Conservation (phyloP, 805 yeast genomes). For the Cyberlindnera mycetangii region DNA sequence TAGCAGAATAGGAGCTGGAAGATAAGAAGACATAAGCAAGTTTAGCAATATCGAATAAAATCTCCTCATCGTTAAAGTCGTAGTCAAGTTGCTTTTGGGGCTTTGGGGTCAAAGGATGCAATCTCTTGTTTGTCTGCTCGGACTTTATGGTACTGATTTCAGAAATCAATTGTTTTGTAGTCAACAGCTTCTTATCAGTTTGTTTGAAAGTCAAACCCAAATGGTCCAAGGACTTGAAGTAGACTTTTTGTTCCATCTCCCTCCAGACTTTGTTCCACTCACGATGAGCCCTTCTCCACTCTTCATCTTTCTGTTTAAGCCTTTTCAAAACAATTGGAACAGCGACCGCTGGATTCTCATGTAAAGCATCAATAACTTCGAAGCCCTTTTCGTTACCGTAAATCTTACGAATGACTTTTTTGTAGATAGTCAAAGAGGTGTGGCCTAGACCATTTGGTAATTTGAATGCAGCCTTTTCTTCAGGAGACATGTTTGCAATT, state of each 20-base stretch:
- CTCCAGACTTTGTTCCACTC: conserved; percentile 99
- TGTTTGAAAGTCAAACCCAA: conserved; percentile 95
- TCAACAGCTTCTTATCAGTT: conserved; percentile 87
- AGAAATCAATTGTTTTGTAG: conserved; percentile 85
- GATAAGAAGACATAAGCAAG: conserved; percentile 65
- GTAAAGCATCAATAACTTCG: conserved; percentile 93
- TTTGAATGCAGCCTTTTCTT: conserved; percentile 81
- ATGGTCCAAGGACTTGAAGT: conserved; percentile 91
- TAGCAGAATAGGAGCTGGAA: conserved; percentile 70
- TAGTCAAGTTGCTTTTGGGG: conserved; percentile 75
- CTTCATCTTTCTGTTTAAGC: conserved; percentile 96
- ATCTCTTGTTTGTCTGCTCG: conserved; percentile 83
- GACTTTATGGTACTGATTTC: conserved; percentile 91
- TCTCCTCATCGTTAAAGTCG: conserved; percentile 59
- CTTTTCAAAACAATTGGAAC: conserved; percentile 91
- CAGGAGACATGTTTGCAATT: conserved; percentile 87
- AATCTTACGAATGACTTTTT: conserved; percentile 86
- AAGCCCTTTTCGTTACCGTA: conserved; percentile 94
- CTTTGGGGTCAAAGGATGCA: conserved; percentile 81
- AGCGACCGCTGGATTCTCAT: conserved; percentile 92
- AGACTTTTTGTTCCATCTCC: conserved; percentile 93
- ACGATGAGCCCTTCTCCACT: conserved; percentile 96
- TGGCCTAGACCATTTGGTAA: conserved; percentile 94
- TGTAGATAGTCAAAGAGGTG: conserved; percentile 85
- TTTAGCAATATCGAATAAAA: conserved; percentile 70